A percentile compares a stretch with the other conserved stretches of the same genome.
Conservation (phyloP, 169 alveolate species). For the Cryptosporidium ryanae region DNA sequence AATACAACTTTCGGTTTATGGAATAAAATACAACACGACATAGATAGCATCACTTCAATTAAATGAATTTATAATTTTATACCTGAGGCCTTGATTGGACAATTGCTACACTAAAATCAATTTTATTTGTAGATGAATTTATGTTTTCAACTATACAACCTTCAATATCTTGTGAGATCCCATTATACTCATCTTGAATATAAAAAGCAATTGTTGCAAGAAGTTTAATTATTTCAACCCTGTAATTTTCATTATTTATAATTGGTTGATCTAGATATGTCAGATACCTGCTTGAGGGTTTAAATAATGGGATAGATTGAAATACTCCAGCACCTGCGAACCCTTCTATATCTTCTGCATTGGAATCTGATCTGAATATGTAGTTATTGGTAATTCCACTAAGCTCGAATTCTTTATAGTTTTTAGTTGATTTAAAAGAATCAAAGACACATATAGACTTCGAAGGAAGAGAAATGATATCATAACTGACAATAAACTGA, state of each 20-base stretch:
- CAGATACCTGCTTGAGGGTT: constrained; percentile 14
- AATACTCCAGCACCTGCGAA: constrained; percentile 95
- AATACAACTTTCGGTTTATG: constrained; percentile 18
- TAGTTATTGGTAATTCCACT: constrained; percentile 60
- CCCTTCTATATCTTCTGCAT: constrained; percentile 92
- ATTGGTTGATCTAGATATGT: constrained; percentile 25
- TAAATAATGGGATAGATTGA: constrained; percentile 84
- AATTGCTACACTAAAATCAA: constrained; percentile 24
- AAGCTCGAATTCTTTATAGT: constrained; percentile 39
- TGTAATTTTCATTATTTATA: constrained; percentile 1
- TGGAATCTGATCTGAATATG: constrained; percentile 89
- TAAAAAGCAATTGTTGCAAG: constrained; percentile 51
- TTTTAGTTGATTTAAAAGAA: background rate
- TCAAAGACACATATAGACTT: constrained; percentile 78
- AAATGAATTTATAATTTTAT: background rate
- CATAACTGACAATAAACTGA: constrained; percentile 39
- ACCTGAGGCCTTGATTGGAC: constrained; percentile 75
- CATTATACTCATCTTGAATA: constrained; percentile 62
- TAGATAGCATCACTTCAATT: constrained; percentile 28
- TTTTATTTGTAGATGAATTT: background rate
- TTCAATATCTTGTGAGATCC: constrained; percentile 62
- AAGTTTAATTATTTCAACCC: constrained; percentile 3
- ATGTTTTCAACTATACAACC: constrained; percentile 40
- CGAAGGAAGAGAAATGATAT: constrained; percentile 81
- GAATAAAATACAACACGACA: constrained; percentile 46